phyloP scores from a whole-genome alignment of 768 basidiomycete species.

The Suillus plorans region DNA sequence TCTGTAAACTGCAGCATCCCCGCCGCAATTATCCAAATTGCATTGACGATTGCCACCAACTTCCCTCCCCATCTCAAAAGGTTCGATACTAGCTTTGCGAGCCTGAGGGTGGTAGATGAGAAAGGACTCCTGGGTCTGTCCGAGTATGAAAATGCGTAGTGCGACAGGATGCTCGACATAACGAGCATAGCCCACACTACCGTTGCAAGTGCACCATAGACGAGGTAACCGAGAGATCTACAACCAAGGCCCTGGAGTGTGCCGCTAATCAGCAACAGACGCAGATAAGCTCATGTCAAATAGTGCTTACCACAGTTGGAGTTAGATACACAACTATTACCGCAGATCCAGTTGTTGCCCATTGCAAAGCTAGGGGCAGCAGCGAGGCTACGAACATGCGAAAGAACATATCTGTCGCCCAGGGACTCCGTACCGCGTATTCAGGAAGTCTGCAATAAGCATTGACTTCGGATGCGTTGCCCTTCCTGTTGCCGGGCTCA shows the following conservation, averaged over 20 bases:
- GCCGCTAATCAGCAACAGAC: background rate
- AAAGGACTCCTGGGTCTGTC: background rate
- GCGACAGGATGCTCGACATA: slow-evolving; percentile 25
- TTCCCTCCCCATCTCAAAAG: slow-evolving; percentile 20
- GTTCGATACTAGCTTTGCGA: slow-evolving; percentile 8
- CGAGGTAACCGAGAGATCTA: slow-evolving; percentile 31
- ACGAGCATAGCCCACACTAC: slow-evolving; percentile 30
- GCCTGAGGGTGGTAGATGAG: background rate
- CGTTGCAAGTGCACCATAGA: slow-evolving; percentile 30
- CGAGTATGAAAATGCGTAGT: slow-evolving; percentile 11
- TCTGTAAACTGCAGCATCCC: slow-evolving; percentile 26
- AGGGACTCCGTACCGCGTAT: slow-evolving; percentile 9
- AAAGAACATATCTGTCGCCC: slow-evolving; percentile 17
- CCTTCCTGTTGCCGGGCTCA: slow-evolving; percentile 8
- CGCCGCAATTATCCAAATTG: slow-evolving; percentile 18
- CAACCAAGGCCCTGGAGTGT: slow-evolving; percentile 31
- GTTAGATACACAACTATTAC: slow-evolving; percentile 23
- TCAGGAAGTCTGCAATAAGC: slow-evolving; percentile 14
- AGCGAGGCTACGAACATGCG: slow-evolving; percentile 23
- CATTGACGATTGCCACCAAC: slow-evolving; percentile 20
- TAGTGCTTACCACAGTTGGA: slow-evolving; percentile 20
- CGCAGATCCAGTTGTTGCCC: slow-evolving; percentile 27
- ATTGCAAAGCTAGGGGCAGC: slow-evolving; percentile 24
- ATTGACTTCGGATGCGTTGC: slow-evolving; percentile 12
- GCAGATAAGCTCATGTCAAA: background rate